Conservation (phyloP, 2,329 filamentous ascomycete species). For the Clonostachys rhizophaga region DNA sequence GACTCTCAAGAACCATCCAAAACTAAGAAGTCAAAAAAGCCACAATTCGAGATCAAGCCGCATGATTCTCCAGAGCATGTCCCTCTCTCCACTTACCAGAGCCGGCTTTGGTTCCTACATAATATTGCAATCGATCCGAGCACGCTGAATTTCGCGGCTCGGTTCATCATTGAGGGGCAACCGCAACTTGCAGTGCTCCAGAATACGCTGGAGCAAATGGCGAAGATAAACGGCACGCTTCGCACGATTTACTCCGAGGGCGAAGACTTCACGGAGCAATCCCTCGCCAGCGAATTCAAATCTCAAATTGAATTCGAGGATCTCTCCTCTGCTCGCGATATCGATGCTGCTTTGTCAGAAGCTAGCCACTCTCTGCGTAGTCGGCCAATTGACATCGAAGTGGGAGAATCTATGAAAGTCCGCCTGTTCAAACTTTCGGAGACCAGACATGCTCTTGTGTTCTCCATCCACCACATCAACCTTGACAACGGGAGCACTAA, state of each 20-base stretch:
- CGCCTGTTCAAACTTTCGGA: background rate
- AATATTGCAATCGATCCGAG: slow-evolving; percentile 14
- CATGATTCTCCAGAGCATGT: slow-evolving; percentile 1
- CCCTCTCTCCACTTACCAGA: slow-evolving; percentile 15
- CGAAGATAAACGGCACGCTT: background rate
- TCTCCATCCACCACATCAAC: background rate
- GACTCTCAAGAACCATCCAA: background rate
- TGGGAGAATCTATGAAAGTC: background rate
- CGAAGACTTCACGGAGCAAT: background rate
- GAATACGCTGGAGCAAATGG: background rate
- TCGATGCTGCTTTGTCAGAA: slow-evolving; percentile 4
- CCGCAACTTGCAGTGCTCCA: background rate
- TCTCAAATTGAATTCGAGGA: background rate
- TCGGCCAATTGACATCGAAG: background rate
- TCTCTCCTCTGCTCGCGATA: background rate
- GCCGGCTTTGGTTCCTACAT: slow-evolving; percentile 15
- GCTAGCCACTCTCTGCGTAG: slow-evolving; percentile 4
- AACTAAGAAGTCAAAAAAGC: background rate
- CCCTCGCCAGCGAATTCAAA: background rate
- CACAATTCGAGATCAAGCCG: background rate
- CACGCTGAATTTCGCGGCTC: slow-evolving; percentile 8
- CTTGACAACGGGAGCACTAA: background rate
- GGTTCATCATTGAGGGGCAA: background rate
- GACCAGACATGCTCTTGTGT: background rate
- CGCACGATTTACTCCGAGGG: background rate